These are phyloP conservation scores for Candida multigemmis DNA, from an alignment of 805 yeast genomes.

Conservation along the genomic window DNA sequence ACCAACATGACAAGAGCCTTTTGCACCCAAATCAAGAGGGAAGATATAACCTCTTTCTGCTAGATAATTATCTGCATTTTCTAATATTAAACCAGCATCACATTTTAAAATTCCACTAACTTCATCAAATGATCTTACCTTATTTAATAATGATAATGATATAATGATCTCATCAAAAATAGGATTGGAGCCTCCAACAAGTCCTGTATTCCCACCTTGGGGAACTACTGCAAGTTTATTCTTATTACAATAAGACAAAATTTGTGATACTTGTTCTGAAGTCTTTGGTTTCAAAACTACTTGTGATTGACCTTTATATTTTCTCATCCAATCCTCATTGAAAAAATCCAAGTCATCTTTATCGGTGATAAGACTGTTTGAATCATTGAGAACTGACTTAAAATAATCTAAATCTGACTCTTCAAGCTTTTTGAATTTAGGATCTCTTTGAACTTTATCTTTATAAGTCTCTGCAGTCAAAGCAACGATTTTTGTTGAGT, in stretches of 20 bases:
- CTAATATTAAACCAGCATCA: constrained; percentile 87
- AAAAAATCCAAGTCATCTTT: constrained; percentile 56
- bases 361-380: constrained; percentile 42
- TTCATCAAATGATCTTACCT: constrained; percentile 71
- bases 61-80: constrained; percentile 69
- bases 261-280: constrained; percentile 66
- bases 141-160: constrained; percentile 61
- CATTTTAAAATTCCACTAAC: constrained; percentile 79
- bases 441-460: constrained; percentile 40
- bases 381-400: constrained; percentile 44
- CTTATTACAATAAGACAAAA: constrained; percentile 74
- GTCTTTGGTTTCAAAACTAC: constrained; percentile 77
- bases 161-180: constrained; percentile 84
- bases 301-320: constrained; percentile 80
- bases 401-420: constrained; percentile 54
- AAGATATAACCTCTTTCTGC: constrained; percentile 81
- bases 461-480: constrained; percentile 70
- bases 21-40: constrained; percentile 92
- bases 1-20: constrained; percentile 94
- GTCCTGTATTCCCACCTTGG: constrained; percentile 95
- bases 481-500: constrained; percentile 27
- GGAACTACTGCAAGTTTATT: constrained; percentile 79
- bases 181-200: constrained; percentile 92
- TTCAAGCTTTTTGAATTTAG: constrained; percentile 42
- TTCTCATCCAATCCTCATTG: constrained; percentile 93